Percentiles rank a stretch among this genome's conserved stretches.
Conservation (phyloP, 2,329 filamentous ascomycete genomes). For the Drechslera avenae region DNA sequence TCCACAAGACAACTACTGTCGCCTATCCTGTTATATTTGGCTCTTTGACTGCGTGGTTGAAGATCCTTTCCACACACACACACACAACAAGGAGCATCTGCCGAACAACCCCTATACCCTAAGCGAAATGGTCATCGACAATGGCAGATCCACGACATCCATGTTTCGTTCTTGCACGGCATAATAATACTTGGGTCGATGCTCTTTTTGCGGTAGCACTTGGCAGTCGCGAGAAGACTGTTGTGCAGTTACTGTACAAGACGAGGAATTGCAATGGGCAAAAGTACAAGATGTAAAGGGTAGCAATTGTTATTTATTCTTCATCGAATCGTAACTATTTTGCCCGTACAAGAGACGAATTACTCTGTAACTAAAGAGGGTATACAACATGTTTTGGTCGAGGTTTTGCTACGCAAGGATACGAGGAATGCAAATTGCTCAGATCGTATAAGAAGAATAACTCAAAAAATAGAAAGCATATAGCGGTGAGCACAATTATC, state of each 20-base stretch:
- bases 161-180: not conserved
- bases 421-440: not conserved
- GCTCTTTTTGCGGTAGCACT: not conserved
- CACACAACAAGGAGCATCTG: not conserved
- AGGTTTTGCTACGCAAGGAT: slow-evolving; percentile 5
- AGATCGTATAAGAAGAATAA: too few species aligned
- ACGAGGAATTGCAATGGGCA: not conserved
- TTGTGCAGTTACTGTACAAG: not conserved
- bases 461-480: too few species aligned
- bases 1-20: not conserved
- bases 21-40: not conserved
- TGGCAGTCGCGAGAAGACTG: not conserved
- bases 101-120: too few species aligned
- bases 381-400: slow-evolving; percentile 22
- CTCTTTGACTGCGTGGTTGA: not conserved
- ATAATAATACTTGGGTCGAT: slow-evolving; percentile 1
- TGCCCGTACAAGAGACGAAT: not conserved
- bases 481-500: not conserved
- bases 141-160: not conserved
- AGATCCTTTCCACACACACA: not conserved
- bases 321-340: not conserved
- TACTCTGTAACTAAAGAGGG: slow-evolving; percentile 13
- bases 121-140: too few species aligned
- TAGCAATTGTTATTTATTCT: not conserved
- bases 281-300: not conserved